A percentile compares a stretch with the other conserved stretches of the same genome.
These are phyloP conservation scores for Chaetomium globosum DNA, from an alignment of 2,329 filamentous ascomycete genomes.

Conservation along the genomic window DNA sequence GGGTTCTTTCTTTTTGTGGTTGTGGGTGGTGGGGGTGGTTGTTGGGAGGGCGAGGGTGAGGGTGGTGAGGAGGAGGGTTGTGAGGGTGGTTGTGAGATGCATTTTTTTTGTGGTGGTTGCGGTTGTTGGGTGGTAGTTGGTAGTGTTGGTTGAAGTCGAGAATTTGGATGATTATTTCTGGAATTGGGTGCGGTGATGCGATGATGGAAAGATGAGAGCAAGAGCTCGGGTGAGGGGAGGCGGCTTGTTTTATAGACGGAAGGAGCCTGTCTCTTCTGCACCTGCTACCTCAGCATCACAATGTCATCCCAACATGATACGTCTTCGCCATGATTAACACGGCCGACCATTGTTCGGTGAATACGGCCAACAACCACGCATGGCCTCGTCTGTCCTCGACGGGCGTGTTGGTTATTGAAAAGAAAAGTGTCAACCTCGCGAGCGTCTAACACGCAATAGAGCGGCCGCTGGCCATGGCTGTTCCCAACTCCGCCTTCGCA, in stretches of 20 bases:
- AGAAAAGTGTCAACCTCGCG: neutral
- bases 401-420: neutral
- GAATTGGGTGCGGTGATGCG: neutral
- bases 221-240: neutral
- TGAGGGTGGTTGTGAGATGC: neutral
- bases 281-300: neutral
- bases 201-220: neutral
- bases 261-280: neutral
- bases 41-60: constrained; percentile 12
- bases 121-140: neutral
- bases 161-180: neutral
- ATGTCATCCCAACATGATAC: neutral
- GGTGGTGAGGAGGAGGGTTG: constrained; percentile 23
- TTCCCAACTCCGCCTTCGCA: neutral
- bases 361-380: neutral
- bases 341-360: neutral
- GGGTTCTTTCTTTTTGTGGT: neutral
- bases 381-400: neutral
- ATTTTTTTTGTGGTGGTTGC: neutral
- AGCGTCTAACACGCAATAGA: neutral
- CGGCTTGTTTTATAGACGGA: neutral
- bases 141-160: neutral
- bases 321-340: too few relatives aligned
- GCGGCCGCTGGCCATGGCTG: neutral
- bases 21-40: constrained; percentile 16